Percentiles rank a stretch among this genome's conserved stretches.
Evolutionary conservation across 805 yeast genomes (phyloP).

Genomic region (Starmerella potacharoeniae): DNA sequence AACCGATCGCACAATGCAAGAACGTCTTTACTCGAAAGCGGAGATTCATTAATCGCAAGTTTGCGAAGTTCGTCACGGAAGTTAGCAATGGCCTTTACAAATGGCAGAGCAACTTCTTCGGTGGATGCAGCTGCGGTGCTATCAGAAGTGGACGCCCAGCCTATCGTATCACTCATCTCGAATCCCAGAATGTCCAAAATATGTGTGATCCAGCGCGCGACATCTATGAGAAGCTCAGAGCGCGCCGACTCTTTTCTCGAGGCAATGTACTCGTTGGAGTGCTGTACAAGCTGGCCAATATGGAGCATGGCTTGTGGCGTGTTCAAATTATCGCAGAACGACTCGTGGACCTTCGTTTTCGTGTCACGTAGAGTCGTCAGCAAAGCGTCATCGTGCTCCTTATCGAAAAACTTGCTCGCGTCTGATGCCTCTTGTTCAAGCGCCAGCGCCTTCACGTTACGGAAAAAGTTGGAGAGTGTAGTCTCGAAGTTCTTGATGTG

Average conservation of each 20-base stretch:
- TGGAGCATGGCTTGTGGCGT: conserved; percentile 63
- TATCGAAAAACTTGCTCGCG: conserved; percentile 42
- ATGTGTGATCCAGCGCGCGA: conserved; percentile 58
- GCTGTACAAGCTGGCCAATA: conserved; percentile 57
- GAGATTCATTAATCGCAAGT: conserved; percentile 50
- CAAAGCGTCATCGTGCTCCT: conserved; percentile 42
- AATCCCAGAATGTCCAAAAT: conserved; percentile 69
- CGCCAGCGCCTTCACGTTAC: conserved; percentile 70
- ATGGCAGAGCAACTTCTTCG: conserved; percentile 73
- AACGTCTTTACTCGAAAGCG: conserved; percentile 38
- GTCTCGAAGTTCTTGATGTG: conserved; percentile 73
- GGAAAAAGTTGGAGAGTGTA: conserved; percentile 69
- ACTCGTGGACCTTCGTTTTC: conserved; percentile 52
- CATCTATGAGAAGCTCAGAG: conserved; percentile 54
- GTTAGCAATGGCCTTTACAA: conserved; percentile 58
- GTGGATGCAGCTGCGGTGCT: conserved; percentile 19
- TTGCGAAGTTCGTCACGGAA: conserved; percentile 76
- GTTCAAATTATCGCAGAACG: conserved; percentile 80
- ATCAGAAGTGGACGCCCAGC: conserved; percentile 47
- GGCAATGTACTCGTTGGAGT: conserved; percentile 60
- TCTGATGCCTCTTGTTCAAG: conserved; percentile 46
- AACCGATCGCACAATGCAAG: conserved; percentile 63
- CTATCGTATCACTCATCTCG: conserved; percentile 50
- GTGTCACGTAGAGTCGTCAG: conserved; percentile 39
- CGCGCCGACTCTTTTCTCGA: conserved; percentile 36